Percentiles rank a stretch among this genome's conserved stretches.
phyloP scores from a whole-genome alignment of 2,329 filamentous ascomycete genomes.

The Colletotrichum endophyticum region DNA sequence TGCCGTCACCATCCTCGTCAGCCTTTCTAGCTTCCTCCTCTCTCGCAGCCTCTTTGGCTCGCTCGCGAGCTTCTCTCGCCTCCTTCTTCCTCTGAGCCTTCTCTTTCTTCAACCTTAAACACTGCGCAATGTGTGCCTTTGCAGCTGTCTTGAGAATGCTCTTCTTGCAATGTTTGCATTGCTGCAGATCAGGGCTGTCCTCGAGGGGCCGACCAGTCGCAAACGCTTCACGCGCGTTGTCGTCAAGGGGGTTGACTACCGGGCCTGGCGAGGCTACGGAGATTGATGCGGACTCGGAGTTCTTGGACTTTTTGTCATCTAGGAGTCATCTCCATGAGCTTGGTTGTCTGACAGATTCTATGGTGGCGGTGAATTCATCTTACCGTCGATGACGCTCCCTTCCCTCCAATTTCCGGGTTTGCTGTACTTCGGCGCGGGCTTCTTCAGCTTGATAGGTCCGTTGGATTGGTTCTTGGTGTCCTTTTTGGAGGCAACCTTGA shows the following conservation, averaged over 20 bases:
- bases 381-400: slow-evolving; percentile 67
- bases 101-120: slow-evolving; percentile 83
- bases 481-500: slow-evolving; percentile 67
- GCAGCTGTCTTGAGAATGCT: slow-evolving; percentile 78
- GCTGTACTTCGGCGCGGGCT: slow-evolving; percentile 63
- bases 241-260: slow-evolving; percentile 73
- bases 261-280: slow-evolving; percentile 56
- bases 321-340: background rate
- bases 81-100: slow-evolving; percentile 81
- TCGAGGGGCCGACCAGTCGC: slow-evolving; percentile 81
- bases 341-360: background rate
- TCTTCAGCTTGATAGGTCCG: slow-evolving; percentile 67
- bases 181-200: slow-evolving; percentile 78
- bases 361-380: background rate
- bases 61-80: slow-evolving; percentile 71
- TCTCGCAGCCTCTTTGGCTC: slow-evolving; percentile 66
- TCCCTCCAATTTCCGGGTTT: slow-evolving; percentile 77
- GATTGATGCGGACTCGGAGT: slow-evolving; percentile 39
- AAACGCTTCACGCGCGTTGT: slow-evolving; percentile 79
- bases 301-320: slow-evolving; percentile 62
- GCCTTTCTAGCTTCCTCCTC: slow-evolving; percentile 60
- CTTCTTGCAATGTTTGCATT: slow-evolving; percentile 96
- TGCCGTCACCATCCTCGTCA: slow-evolving; percentile 53
- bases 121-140: slow-evolving; percentile 81
- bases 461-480: slow-evolving; percentile 46